phyloP scores from a whole-genome alignment of 1,284 basidiomycete species.

The Takashimella koratensis region DNA sequence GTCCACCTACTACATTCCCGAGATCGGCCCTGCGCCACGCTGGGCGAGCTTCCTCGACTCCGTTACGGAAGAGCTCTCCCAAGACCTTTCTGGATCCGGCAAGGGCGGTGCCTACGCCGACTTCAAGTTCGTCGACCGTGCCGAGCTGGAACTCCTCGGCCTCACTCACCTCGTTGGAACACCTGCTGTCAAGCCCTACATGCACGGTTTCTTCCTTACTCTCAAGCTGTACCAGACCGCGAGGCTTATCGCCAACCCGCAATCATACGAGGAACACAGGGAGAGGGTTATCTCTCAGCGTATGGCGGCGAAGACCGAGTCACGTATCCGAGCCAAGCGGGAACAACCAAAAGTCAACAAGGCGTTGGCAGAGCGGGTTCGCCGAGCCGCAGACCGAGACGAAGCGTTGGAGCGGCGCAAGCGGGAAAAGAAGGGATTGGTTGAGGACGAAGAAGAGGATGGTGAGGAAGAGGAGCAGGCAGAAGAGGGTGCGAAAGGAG shows the following conservation, averaged over 20 bases:
- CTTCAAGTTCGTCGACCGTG: constrained; percentile 93
- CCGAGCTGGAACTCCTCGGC: constrained; percentile 80
- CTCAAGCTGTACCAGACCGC: constrained; percentile 95
- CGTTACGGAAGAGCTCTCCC: constrained; percentile 96
- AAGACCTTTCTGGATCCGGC: constrained; percentile 55
- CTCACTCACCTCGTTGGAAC: constrained; percentile 92
- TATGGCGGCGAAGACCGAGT: constrained; percentile 89
- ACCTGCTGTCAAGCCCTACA: constrained; percentile 93
- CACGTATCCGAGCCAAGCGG: constrained; percentile 78
- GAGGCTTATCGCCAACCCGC: constrained; percentile 91
- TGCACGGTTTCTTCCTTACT: constrained; percentile 98
- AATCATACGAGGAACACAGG: constrained; percentile 89
- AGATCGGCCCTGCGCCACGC: constrained; percentile 89
- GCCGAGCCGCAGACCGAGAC: constrained; percentile 67
- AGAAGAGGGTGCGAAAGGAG: constrained; percentile 40
- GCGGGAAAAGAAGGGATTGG: constrained; percentile 51
- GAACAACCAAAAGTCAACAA: constrained; percentile 78
- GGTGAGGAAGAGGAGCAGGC: constrained; percentile 33
- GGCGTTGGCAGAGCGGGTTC: constrained; percentile 79
- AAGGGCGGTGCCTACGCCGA: constrained; percentile 71
- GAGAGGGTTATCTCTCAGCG: constrained; percentile 82
- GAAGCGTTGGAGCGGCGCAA: constrained; percentile 62
- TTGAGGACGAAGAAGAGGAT: constrained; percentile 5
- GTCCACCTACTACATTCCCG: constrained; percentile 88
- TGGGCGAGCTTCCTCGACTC: constrained; percentile 99